These are phyloP conservation scores for Chaetomium fimeti DNA, from an alignment of 495 filamentous ascomycete species.

Conservation along the genomic window DNA sequence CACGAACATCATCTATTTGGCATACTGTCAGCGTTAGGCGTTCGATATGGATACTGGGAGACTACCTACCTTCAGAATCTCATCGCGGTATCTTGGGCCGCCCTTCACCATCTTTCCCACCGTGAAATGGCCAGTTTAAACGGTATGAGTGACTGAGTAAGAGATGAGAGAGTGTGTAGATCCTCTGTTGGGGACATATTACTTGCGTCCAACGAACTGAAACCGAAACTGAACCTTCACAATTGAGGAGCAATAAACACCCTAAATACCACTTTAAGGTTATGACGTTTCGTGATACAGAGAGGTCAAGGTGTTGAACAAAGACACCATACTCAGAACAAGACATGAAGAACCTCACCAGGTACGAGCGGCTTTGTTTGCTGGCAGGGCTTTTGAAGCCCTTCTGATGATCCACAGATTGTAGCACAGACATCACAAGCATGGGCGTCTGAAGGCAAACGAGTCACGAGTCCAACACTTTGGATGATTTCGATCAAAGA, in stretches of 20 bases:
- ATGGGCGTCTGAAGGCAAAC: neutral
- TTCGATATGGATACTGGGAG: neutral
- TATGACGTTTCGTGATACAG: neutral
- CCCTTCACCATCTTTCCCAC: neutral
- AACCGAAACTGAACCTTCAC: no score
- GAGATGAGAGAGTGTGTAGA: no score
- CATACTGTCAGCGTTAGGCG: neutral
- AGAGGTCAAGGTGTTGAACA: neutral
- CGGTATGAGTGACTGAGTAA: no score
- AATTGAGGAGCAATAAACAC: no score
- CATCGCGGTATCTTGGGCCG: neutral
- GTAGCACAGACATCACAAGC: neutral
- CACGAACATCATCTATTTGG: neutral
- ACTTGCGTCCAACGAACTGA: no score
- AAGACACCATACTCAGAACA: neutral
- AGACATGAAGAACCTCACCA: neutral
- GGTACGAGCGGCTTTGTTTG: neutral
- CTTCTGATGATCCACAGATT: neutral
- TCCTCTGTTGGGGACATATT: no score
- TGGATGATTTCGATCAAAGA: no score
- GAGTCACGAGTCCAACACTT: neutral
- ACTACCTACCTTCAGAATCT: neutral
- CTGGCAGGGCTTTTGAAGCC: neutral
- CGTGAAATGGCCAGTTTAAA: neutral
- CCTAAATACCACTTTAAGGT: no score